phyloP scores from a whole-genome alignment of 345 rosid genomes.

The Limnanthes douglasii region DNA sequence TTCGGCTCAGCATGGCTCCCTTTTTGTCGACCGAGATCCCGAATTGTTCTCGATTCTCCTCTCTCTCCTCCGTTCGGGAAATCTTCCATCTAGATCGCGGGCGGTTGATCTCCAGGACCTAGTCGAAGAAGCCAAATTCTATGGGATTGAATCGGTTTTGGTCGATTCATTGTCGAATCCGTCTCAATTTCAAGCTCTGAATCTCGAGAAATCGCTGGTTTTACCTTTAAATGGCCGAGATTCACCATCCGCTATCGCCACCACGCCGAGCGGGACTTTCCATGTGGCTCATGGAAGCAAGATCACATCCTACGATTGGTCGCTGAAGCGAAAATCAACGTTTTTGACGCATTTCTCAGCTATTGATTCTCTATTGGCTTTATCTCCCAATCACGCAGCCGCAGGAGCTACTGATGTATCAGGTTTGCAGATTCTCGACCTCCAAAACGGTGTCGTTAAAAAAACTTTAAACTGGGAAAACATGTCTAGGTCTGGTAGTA shows the following conservation, averaged over 20 bases:
- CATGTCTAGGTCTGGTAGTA: slow-evolving; percentile 46
- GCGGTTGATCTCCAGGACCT: slow-evolving; percentile 50
- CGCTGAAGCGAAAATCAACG: slow-evolving; percentile 50
- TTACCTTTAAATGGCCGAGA: slow-evolving; percentile 63
- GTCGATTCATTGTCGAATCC: slow-evolving; percentile 39
- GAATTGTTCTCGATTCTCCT: slow-evolving; percentile 59
- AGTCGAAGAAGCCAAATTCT: slow-evolving; percentile 65
- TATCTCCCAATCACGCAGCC: slow-evolving; percentile 41
- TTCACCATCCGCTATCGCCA: slow-evolving; percentile 39
- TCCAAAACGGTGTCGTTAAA: slow-evolving; percentile 36
- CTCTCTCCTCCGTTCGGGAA: slow-evolving; percentile 69
- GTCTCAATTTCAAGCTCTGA: slow-evolving; percentile 62
- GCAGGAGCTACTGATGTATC: slow-evolving; percentile 89
- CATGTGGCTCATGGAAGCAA: slow-evolving; percentile 87
- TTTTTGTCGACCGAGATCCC: slow-evolving; percentile 84
- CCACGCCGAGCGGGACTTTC: slow-evolving; percentile 47
- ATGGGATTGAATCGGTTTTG: slow-evolving; percentile 47
- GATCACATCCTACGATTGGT: slow-evolving; percentile 91
- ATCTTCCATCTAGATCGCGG: slow-evolving; percentile 56
- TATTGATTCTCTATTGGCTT: slow-evolving; percentile 58
- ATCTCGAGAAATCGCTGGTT: slow-evolving; percentile 40
- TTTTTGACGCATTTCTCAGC: slow-evolving; percentile 69
- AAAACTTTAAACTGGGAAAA: slow-evolving; percentile 61
- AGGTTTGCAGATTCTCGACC: slow-evolving; percentile 70
- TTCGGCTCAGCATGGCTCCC: slow-evolving; percentile 14